A percentile compares a stretch with the other conserved stretches of the same genome.
Conservation (phyloP, 2,329 filamentous ascomycete species). For the Cladosporium phlei region DNA sequence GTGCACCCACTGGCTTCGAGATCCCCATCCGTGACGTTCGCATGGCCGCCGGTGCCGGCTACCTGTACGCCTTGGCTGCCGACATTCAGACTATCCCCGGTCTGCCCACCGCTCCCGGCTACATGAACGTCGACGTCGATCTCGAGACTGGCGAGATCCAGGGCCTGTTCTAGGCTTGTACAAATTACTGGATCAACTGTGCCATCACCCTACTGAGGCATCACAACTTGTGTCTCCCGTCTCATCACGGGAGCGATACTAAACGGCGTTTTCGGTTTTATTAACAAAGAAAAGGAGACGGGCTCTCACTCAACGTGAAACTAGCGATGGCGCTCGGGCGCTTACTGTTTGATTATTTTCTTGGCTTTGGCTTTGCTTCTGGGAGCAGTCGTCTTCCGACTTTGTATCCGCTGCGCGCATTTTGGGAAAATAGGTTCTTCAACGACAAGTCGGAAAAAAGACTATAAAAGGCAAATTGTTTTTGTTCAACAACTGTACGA, state of each 20-base stretch:
- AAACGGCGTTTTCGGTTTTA: conserved; percentile 6
- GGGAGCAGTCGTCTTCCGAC: too few species aligned
- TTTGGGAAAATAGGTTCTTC: too few species aligned
- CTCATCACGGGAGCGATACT: conserved; percentile 11
- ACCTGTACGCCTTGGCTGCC: conserved; percentile 89
- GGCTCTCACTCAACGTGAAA: conserved; percentile 9
- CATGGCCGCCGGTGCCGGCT: conserved; percentile 89
- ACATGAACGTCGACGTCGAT: conserved; percentile 80
- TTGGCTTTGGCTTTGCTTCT: too few species aligned
- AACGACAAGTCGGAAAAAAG: too few species aligned
- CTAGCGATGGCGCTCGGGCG: background rate
- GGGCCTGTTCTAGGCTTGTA: conserved; percentile 72
- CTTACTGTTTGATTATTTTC: background rate
- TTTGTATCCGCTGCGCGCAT: too few species aligned
- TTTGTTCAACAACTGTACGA: too few species aligned
- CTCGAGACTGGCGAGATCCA: conserved; percentile 50
- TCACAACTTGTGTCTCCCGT: conserved; percentile 4
- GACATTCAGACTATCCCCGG: conserved; percentile 99
- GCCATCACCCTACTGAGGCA: background rate
- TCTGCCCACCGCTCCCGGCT: conserved; percentile 88
- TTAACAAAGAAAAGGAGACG: background rate
- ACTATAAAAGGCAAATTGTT: too few species aligned
- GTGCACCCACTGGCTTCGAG: conserved; percentile 88
- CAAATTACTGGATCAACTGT: background rate
- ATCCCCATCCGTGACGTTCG: conserved; percentile 91